Percentiles rank a stretch among this genome's conserved stretches.
phyloP scores from a whole-genome alignment of 768 basidiomycete genomes.

The Pluteus cervinus region DNA sequence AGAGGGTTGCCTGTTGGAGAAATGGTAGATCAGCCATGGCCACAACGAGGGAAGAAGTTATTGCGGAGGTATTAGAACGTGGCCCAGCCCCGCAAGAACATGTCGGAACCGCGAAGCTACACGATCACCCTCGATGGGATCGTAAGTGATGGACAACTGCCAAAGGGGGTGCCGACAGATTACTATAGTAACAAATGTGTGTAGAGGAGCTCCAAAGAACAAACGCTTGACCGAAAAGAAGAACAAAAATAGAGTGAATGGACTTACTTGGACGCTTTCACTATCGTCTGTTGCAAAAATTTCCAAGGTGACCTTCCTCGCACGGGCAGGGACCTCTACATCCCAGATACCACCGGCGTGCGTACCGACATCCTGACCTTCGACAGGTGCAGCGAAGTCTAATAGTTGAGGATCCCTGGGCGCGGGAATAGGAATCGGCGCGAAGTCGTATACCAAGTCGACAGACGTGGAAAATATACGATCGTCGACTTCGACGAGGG shows the following conservation, averaged over 20 bases:
- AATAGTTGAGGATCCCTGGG: slow-evolving; percentile 49
- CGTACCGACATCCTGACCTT: slow-evolving; percentile 24
- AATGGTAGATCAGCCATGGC: no score
- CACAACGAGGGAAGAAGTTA: no score
- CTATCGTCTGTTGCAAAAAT: slow-evolving; percentile 85
- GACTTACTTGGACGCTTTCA: slow-evolving; percentile 83
- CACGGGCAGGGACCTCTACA: slow-evolving; percentile 41
- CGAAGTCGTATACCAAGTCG: slow-evolving; percentile 67
- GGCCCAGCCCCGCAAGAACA: no score
- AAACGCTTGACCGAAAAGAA: no score
- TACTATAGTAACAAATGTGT: no score
- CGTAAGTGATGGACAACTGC: no score
- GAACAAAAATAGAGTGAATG: background rate
- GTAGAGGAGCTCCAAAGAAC: no score
- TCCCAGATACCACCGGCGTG: slow-evolving; percentile 53
- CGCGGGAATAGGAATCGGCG: slow-evolving; percentile 35
- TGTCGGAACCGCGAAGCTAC: no score
- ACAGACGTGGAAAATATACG: slow-evolving; percentile 88
- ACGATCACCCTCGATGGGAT: no score
- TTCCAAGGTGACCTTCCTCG: slow-evolving; percentile 64
- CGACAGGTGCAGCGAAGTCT: slow-evolving; percentile 37
- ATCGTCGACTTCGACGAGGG: slow-evolving; percentile 76
- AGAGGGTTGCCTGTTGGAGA: slow-evolving; percentile 86
- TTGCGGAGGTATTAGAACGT: no score
- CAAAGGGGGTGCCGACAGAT: no score